Evolutionary conservation across 345 rosid genomes (phyloP), one percentile per base, ranked within the genome.

Genomic region (Dipteronia sinensis): DNA sequence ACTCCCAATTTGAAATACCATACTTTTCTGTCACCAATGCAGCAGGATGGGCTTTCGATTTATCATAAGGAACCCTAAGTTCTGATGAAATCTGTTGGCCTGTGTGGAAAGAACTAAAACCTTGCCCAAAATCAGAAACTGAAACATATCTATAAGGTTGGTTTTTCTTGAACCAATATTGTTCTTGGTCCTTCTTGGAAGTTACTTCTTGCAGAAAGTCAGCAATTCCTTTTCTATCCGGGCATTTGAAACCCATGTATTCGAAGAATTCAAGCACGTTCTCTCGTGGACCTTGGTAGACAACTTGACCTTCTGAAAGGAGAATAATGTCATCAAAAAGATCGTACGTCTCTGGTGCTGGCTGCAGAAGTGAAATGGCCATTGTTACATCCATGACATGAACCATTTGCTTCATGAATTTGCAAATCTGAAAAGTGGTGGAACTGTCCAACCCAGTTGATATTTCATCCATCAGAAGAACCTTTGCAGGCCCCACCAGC

Each of bases 401-500:
- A 82, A 87, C 90, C 76, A 88, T 68, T 59, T 93, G 98, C 83
- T 82, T 93, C 85, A 93, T 80, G 80, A 82, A 89, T 81, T 88
- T 93, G 83, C 90, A 88, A 58, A 93, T 91, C 71, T 85, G 92
- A 77, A 80, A 91, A 44, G 98, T 92, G 23, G 98, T 94, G 29
- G 96, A 90, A 80, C 97, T 92, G 71, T 94, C 98, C 78, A 92
- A 78, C 75, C 98, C 98, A 20, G 93, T 94, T 68, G 98, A 94
- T 77, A 94, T 94, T 82, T 94, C 98, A 82, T 94, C 98, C 98
- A 94, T 94, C 73, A 91, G 85, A 61, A 90, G 87, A 31, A 90
- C 97, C 77, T 88, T 93, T 3, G 98, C 98, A 0, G 98, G 94
- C 83, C 97, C 98, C 7, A 90, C 97, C 86, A 94, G 75, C 98